Percentiles rank a stretch among this genome's conserved stretches.
Conservation (phyloP, 2,329 filamentous ascomycete species). For the Fusarium heterosporum region DNA sequence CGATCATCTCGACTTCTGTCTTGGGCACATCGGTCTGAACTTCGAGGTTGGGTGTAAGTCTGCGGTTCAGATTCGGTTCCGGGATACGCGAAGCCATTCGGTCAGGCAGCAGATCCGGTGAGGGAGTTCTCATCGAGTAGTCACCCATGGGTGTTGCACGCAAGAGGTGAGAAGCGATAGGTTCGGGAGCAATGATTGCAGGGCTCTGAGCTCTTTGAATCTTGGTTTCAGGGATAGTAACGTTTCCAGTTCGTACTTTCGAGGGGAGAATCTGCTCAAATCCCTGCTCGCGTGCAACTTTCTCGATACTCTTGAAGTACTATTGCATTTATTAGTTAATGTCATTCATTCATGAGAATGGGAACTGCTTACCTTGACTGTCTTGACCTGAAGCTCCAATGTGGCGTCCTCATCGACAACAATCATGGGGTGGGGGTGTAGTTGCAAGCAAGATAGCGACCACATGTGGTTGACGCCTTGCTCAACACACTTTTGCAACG, state of each 20-base stretch:
- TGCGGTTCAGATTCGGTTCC: conserved; percentile 58
- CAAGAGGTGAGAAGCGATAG: conserved; percentile 66
- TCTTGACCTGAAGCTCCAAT: conserved; percentile 78
- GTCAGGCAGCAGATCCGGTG: conserved; percentile 71
- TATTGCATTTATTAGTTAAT: conserved; percentile 44
- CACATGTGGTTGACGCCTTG: conserved; percentile 90
- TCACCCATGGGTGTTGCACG: conserved; percentile 67
- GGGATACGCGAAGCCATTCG: conserved; percentile 70
- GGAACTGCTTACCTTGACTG: conserved; percentile 65
- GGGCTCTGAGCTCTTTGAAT: conserved; percentile 58
- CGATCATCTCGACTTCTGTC: conserved; percentile 58
- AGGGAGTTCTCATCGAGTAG: conserved; percentile 66
- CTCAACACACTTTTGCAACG: conserved; percentile 83
- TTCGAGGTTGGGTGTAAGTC: conserved; percentile 62
- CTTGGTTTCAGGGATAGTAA: conserved; percentile 53
- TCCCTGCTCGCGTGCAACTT: conserved; percentile 67
- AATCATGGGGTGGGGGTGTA: conserved; percentile 84
- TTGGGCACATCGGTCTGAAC: conserved; percentile 62
- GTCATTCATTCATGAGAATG: neutral
- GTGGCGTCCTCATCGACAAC: conserved; percentile 86
- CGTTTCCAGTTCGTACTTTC: conserved; percentile 65
- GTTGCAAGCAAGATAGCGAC: conserved; percentile 83
- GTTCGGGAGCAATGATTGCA: conserved; percentile 65
- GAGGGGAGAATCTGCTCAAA: conserved; percentile 70
- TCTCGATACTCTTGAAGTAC: conserved; percentile 79